Evolutionary conservation across 2,329 filamentous ascomycete genomes (phyloP), one percentile per base, ranked within the genome.

Genomic region (Aspergillus glaucus): DNA sequence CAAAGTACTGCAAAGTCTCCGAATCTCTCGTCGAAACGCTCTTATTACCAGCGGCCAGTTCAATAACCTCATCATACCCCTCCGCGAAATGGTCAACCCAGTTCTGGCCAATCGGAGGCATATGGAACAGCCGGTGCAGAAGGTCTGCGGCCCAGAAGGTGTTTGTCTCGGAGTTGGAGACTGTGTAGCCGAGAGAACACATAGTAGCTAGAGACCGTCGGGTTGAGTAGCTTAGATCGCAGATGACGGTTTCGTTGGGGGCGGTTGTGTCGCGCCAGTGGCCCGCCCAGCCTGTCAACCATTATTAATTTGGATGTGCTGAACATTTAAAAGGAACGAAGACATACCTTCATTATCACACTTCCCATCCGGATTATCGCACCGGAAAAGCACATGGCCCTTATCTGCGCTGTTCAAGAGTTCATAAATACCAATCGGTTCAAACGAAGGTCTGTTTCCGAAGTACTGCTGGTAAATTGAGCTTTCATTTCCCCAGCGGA

Each of bases 161-260:
- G 63, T 82, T 83, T 14, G 79, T 75, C 22, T 75, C 66, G 4
- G 74, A 76, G 10, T 68, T 67, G 5, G 81, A 74, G 6, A 87
- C 78, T 6, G 75, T 81, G 67, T 85, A 86, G 45, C 84, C 84
- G 15, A 77, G 69, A 22, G 74, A 75, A 64, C 85, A 87, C 59
- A 87, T 72, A 26, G 76, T 75, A 45, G 76, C 71, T 6, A 87
- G 76, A 17, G 75, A 76, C 32, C 75, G 76, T 44, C 84, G 80
- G 43, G 74, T 75, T 34, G 69, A 60, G 65, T 81, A 87, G 1
- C 82, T 85, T 1, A 79, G 71, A 4, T 77, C 75, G 66, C 84
- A 87, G 65, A 87, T 86, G 55, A 87, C 84, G 2, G 84, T 87
- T 65, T 87, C 83, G 1, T 74, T 67, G 2, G 82, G 81, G 2